These are phyloP conservation scores for Cadophora malorum DNA, from an alignment of 2,329 filamentous ascomycete species.

Conservation along the genomic window DNA sequence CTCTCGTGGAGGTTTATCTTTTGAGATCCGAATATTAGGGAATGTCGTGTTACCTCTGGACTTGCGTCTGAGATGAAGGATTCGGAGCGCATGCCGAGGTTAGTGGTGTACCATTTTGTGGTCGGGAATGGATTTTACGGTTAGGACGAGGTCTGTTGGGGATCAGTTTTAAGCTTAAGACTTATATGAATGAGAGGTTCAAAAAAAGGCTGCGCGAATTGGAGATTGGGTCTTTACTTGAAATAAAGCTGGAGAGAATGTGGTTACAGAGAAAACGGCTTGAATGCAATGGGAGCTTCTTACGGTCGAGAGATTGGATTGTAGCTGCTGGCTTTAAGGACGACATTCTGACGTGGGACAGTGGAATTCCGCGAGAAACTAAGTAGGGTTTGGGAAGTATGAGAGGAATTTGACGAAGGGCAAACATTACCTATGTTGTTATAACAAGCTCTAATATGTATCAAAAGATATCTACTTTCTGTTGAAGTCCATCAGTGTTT, in stretches of 20 bases:
- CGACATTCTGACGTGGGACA: constrained; percentile 20
- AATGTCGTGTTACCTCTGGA: constrained; percentile 51
- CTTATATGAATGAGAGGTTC: too few relatives aligned
- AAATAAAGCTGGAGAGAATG: too few relatives aligned
- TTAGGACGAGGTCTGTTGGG: constrained; percentile 58
- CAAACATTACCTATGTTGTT: not conserved
- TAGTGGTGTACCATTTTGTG: constrained; percentile 59
- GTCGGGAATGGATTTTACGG: constrained; percentile 57
- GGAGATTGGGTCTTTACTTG: too few relatives aligned
- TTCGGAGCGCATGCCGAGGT: constrained; percentile 63
- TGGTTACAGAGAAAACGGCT: not conserved
- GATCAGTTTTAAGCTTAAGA: too few relatives aligned
- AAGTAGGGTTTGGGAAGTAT: not conserved
- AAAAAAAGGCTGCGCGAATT: too few relatives aligned
- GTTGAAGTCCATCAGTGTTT: too few relatives aligned
- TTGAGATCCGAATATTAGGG: constrained; percentile 61
- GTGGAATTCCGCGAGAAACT: not conserved
- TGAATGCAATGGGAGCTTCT: too few relatives aligned
- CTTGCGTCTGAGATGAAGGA: constrained; percentile 54
- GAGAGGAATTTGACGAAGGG: not conserved
- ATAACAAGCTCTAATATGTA: too few relatives aligned
- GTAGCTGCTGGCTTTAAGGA: constrained; percentile 31
- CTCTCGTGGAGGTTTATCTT: constrained; percentile 68
- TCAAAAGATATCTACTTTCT: too few relatives aligned
- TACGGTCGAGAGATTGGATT: constrained; percentile 53